These are phyloP conservation scores for Hypsizygus ulmarius DNA, from an alignment of 1,284 basidiomycete species.

Conservation along the genomic window DNA sequence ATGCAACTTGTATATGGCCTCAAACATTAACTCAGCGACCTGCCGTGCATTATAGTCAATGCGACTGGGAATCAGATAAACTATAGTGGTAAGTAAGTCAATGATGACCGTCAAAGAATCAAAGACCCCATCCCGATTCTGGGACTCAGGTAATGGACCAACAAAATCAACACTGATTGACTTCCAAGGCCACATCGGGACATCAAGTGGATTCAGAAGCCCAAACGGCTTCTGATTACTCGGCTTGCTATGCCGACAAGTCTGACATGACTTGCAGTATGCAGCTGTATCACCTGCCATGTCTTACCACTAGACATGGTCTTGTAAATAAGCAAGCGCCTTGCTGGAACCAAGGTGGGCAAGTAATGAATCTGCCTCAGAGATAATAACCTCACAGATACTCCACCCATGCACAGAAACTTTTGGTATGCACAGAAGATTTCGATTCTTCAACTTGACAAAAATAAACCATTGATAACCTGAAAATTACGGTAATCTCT, in stretches of 20 bases:
- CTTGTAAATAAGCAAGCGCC: conserved; percentile 27
- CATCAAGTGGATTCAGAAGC: conserved; percentile 28
- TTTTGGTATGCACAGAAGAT: conserved; percentile 35
- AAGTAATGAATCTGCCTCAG: conserved; percentile 31
- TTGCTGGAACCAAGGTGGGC: conserved; percentile 34
- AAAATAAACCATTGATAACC: conserved; percentile 25
- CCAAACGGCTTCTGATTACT: conserved; percentile 31
- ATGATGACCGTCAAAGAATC: conserved; percentile 39
- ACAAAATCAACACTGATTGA: conserved; percentile 44
- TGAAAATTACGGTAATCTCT: conserved; percentile 25
- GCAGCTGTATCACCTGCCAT: conserved; percentile 25
- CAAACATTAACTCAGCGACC: conserved; percentile 40
- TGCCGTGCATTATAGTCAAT: conserved; percentile 32
- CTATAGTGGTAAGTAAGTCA: conserved; percentile 33
- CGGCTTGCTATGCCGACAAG: conserved; percentile 29
- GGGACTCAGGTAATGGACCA: conserved; percentile 35
- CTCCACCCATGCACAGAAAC: conserved; percentile 19
- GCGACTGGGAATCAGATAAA: conserved; percentile 29
- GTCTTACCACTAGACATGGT: conserved; percentile 35
- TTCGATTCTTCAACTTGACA: conserved; percentile 14
- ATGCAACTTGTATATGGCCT: conserved; percentile 37
- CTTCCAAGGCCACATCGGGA: conserved; percentile 36
- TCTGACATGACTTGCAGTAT: conserved; percentile 29
- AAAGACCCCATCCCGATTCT: conserved; percentile 29
- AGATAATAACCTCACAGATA: conserved; percentile 30